Evolutionary conservation across 345 rosid species (phyloP), one percentile per base, ranked within the genome.

Genomic region (Corchorus capsularis): DNA sequence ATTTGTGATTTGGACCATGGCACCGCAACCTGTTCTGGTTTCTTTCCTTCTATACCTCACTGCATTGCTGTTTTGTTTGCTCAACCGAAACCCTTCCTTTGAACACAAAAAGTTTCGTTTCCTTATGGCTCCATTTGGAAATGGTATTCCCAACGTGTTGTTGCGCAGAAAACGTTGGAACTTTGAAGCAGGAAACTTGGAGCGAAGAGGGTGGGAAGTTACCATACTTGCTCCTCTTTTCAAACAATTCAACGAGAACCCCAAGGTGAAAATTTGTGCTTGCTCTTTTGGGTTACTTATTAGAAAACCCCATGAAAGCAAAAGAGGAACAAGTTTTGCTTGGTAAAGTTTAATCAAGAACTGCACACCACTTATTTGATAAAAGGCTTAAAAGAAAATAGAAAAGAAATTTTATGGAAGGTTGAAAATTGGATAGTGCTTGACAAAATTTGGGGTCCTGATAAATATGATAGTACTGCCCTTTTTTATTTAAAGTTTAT

Each of bases 1-100:
- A 27, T 69, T 75, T 63, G 82, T 79, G 71, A 81, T 63, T 72
- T 81, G 66, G 81, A 81, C 81, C 62, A 77, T 79, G 39, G 84
- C 86, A 66, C 69, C 43, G 74, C 84, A 83, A 68, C 86, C 86
- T 13, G 79, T 81, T 76, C 80, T 81, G 32, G 80, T 83, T 65
- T 83, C 84, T 69, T 78, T 81, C 67, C 72, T 61, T 16, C 77
- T 49, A 75, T 81, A 81, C 77, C 80, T 78, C 54, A 15, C 73
- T 62, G 79, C 66, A 47, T 61, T 75, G 49, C 17, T 45, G 52
- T 69, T 67, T 16, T 74, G 64, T 10, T 67, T 27, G 10, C 69
- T 79, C 16, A 78, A 73, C 71, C 76, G 73, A 46, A 62, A 63
- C 62, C 84, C 84, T 71, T 81, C 82, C 61, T 74, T 69, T 4